A percentile compares a stretch with the other conserved stretches of the same genome.
These are phyloP conservation scores for Aspergillus fumigatus DNA, from an alignment of 2,329 filamentous ascomycete species.

Conservation along the genomic window DNA sequence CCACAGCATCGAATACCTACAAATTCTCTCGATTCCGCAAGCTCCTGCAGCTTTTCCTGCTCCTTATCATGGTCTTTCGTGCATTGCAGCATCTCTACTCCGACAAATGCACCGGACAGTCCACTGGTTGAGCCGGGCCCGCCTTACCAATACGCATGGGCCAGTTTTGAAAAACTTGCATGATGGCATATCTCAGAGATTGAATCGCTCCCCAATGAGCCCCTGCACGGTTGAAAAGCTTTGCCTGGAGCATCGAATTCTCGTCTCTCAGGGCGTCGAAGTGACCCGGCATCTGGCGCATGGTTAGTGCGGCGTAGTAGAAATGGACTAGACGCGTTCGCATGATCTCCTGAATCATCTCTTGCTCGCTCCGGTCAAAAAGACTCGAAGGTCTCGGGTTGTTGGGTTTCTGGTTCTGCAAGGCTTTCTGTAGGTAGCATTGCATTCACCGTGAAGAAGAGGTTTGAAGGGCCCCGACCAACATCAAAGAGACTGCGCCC, in stretches of 20 bases:
- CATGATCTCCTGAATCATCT: conserved; percentile 15
- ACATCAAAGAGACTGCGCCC: too few relatives aligned
- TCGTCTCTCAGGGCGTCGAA: conserved; percentile 18
- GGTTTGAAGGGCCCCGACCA: too few relatives aligned
- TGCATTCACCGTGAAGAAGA: conserved; percentile 18
- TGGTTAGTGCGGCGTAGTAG: conserved; percentile 23
- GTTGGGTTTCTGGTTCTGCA: too few relatives aligned
- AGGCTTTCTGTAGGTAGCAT: conserved; percentile 17
- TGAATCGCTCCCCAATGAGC: too few relatives aligned
- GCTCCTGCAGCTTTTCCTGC: background rate
- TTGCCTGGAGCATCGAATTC: too few relatives aligned
- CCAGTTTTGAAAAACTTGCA: too few relatives aligned
- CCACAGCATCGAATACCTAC: too few relatives aligned
- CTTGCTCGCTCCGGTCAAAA: conserved; percentile 21
- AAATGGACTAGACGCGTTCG: conserved; percentile 19
- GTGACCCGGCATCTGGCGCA: conserved; percentile 18
- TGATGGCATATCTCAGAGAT: too few relatives aligned
- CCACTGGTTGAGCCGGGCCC: background rate
- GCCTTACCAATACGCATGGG: too few relatives aligned
- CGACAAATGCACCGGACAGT: conserved; percentile 19
- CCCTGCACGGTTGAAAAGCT: too few relatives aligned
- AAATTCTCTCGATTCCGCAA: background rate
- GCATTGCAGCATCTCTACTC: conserved; percentile 15
- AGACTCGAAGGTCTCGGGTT: conserved; percentile 19
- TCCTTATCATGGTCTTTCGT: background rate